Evolutionary conservation across 495 filamentous ascomycete species (phyloP).

Genomic region (Podospora comata): DNA sequence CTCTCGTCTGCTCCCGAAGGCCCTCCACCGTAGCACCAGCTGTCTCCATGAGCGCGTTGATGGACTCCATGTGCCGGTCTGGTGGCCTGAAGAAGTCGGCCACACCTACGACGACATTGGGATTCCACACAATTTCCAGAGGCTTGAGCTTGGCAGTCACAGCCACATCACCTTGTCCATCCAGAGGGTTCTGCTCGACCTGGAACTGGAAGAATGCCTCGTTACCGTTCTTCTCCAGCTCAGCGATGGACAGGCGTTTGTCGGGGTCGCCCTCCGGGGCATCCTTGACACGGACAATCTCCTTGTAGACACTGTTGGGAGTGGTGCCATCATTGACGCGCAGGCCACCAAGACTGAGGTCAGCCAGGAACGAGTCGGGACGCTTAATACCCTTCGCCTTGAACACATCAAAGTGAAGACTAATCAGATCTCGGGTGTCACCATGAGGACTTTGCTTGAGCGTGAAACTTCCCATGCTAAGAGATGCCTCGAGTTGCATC

Average conservation of each 20-base stretch:
- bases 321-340: constrained; percentile 96
- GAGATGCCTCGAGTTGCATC: constrained; percentile 82
- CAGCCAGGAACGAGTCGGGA: constrained; percentile 81
- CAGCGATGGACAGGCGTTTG: constrained; percentile 54
- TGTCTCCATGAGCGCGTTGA: constrained; percentile 87
- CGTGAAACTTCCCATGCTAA: constrained; percentile 91
- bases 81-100: constrained; percentile 94
- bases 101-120: constrained; percentile 82
- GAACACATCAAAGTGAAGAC: constrained; percentile 90
- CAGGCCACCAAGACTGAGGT: constrained; percentile 86
- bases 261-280: constrained; percentile 55
- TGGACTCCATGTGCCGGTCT: constrained; percentile 96
- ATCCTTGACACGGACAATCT: constrained; percentile 94
- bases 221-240: constrained; percentile 55
- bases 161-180: constrained; percentile 85
- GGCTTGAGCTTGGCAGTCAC: constrained; percentile 89
- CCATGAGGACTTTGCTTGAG: constrained; percentile 84
- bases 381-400: constrained; percentile 81
- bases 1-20: constrained; percentile 88
- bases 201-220: constrained; percentile 89
- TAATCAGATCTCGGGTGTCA: constrained; percentile 72
- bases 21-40: constrained; percentile 94
- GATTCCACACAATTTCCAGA: constrained; percentile 96
- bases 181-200: constrained; percentile 91
- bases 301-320: constrained; percentile 79